Percentiles rank a stretch among this genome's conserved stretches.
Conservation (phyloP, 73 alveolate genomes). For the Tetrahymena borealis region DNA sequence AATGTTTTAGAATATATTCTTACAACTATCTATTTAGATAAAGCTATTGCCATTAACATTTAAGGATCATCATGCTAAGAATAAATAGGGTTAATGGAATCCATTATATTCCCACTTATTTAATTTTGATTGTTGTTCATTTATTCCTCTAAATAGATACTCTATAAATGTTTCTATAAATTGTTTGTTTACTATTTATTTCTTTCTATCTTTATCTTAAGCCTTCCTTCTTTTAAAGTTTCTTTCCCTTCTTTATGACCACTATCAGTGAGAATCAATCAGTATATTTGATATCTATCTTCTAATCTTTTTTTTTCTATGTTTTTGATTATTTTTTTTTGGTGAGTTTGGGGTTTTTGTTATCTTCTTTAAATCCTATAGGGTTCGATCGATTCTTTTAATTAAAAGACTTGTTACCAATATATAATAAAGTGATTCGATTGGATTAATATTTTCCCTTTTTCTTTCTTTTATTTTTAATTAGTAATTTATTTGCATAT, state of each 20-base stretch:
- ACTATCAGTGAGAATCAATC: not conserved
- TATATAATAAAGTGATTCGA: too few species aligned
- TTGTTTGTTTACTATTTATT: not conserved
- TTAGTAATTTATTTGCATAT: too few species aligned
- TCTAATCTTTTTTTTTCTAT: not conserved
- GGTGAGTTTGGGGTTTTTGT: not conserved
- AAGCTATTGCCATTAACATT: not conserved
- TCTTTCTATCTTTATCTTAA: not conserved
- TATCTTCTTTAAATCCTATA: not conserved
- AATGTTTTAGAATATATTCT: not conserved
- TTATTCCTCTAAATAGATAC: not conserved
- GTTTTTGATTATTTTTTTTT: not conserved
- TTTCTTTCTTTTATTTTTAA: too few species aligned
- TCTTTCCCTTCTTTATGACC: not conserved
- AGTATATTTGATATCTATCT: not conserved
- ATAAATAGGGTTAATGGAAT: not conserved
- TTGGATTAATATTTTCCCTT: too few species aligned
- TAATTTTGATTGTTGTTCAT: not conserved
- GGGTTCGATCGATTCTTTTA: not conserved
- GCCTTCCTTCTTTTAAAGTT: not conserved
- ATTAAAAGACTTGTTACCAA: too few species aligned
- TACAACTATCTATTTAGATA: not conserved
- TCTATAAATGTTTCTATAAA: not conserved
- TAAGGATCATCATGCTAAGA: slow-evolving; percentile 1
- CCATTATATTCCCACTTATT: not conserved